Conservation (phyloP, 371 early-diverging fungal genomes). For the Gilbertella persicaria region DNA sequence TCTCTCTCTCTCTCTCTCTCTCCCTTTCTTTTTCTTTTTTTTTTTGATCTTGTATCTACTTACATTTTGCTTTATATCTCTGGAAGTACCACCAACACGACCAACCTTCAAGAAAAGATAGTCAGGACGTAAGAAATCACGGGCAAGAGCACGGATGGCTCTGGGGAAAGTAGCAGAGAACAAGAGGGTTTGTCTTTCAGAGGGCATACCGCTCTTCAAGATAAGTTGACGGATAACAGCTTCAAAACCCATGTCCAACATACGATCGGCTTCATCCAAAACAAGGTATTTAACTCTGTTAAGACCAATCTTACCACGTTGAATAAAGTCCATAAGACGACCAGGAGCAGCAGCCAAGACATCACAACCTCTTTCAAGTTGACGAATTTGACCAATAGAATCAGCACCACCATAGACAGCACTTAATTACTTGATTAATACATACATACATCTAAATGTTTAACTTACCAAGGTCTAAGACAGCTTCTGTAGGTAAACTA, state of each 20-base stretch:
- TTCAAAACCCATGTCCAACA: constrained; percentile 99
- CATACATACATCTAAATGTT: background rate
- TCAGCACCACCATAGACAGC: constrained; percentile 95
- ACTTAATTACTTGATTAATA: constrained; percentile 29
- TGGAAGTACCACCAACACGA: constrained; percentile 59
- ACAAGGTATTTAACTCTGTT: constrained; percentile 86
- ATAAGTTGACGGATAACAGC: constrained; percentile 91
- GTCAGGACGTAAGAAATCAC: constrained; percentile 83
- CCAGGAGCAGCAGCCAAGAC: constrained; percentile 98
- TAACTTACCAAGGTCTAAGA: constrained; percentile 50
- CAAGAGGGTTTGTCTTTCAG: constrained; percentile 95
- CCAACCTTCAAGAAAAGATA: constrained; percentile 49
- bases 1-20: too few species aligned
- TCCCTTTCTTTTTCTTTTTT: too few species aligned
- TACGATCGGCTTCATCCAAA: constrained; percentile 97
- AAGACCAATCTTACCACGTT: constrained; percentile 76
- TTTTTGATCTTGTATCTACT: background rate
- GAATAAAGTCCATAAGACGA: constrained; percentile 93
- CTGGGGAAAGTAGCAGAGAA: constrained; percentile 99
- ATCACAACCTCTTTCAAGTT: constrained; percentile 87
- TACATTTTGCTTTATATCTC: constrained; percentile 52
- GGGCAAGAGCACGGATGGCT: constrained; percentile 87
- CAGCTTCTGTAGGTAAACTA: constrained; percentile 46
- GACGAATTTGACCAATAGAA: constrained; percentile 78
- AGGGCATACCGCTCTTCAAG: constrained; percentile 64